Conservation (phyloP, 768 basidiomycete genomes). For the Phanerodontia chrysosporium region DNA sequence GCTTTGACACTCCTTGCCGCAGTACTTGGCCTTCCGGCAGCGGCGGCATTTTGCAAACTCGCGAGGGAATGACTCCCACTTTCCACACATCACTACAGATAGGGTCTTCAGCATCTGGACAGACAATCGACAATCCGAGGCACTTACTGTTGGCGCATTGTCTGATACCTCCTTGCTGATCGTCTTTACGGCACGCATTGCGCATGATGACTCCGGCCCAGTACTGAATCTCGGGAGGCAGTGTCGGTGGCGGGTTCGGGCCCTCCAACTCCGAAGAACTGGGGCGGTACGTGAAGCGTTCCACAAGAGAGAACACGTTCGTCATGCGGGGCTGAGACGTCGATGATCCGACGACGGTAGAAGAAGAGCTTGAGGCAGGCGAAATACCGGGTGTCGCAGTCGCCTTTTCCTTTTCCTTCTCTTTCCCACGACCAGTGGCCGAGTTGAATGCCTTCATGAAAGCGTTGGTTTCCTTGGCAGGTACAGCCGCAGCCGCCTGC, state of each 20-base stretch:
- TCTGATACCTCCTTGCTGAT: slow-evolving; percentile 84
- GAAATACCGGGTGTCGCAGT: slow-evolving; percentile 11
- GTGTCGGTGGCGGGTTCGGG: slow-evolving; percentile 59
- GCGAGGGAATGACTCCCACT: slow-evolving; percentile 88
- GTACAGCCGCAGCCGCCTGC: slow-evolving; percentile 18
- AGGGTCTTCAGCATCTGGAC: slow-evolving; percentile 9
- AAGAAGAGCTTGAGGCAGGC: slow-evolving; percentile 4
- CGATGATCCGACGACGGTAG: slow-evolving; percentile 13
- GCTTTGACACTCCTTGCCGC: slow-evolving; percentile 95
- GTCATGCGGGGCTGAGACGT: slow-evolving; percentile 50
- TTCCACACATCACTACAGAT: slow-evolving; percentile 80
- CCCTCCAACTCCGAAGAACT: slow-evolving; percentile 75
- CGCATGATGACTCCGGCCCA: slow-evolving; percentile 99
- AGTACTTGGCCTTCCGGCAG: slow-evolving; percentile 97
- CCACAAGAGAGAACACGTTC: slow-evolving; percentile 94
- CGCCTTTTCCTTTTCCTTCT: slow-evolving; percentile 31
- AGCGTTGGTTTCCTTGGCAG: slow-evolving; percentile 31
- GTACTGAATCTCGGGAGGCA: slow-evolving; percentile 91
- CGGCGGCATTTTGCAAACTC: slow-evolving; percentile 97
- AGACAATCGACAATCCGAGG: neutral
- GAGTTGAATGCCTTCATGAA: slow-evolving; percentile 45
- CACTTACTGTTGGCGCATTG: slow-evolving; percentile 94
- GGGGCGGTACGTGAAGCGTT: slow-evolving; percentile 93
- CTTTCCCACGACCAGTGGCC: slow-evolving; percentile 43
- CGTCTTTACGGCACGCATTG: slow-evolving; percentile 98